Evolutionary conservation across 345 rosid species (phyloP).

Genomic region (Streptanthus diversifolius): DNA sequence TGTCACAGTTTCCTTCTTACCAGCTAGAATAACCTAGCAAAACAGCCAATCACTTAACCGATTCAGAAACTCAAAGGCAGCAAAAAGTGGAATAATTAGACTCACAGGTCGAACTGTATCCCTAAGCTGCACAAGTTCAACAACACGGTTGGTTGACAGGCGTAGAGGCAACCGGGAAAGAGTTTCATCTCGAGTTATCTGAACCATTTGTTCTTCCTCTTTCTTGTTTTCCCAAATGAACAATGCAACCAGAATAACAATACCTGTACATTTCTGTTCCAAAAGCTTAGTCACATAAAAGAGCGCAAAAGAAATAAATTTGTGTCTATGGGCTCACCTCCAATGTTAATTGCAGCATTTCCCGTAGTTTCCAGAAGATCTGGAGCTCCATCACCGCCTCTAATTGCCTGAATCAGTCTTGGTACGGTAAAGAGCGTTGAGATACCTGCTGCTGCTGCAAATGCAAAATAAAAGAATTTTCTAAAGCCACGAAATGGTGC

Average conservation of each 20-base stretch:
- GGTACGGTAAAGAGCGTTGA: conserved; percentile 80
- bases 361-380: conserved; percentile 68
- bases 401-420: conserved; percentile 62
- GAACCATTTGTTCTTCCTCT: conserved; percentile 94
- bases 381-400: conserved; percentile 81
- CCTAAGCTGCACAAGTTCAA: conserved; percentile 92
- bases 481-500: conserved; percentile 95
- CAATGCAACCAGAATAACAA: conserved; percentile 64
- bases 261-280: conserved; percentile 80
- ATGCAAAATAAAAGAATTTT: conserved; percentile 74
- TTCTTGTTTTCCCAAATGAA: conserved; percentile 90
- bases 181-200: conserved; percentile 82
- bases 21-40: conserved; percentile 83
- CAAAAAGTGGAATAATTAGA: conserved; percentile 4
- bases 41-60: conserved; percentile 13
- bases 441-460: conserved; percentile 90
- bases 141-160: conserved; percentile 85
- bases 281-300: conserved; percentile 53
- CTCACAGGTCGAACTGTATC: conserved; percentile 92
- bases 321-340: conserved; percentile 53
- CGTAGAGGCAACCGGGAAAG: conserved; percentile 89
- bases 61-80: not conserved
- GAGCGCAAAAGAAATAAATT: not conserved
- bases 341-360: conserved; percentile 80
- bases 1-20: conserved; percentile 65